Percentiles rank a stretch among this genome's conserved stretches.
Evolutionary conservation across 768 basidiomycete species (phyloP).

Genomic region (Trametes maxima): DNA sequence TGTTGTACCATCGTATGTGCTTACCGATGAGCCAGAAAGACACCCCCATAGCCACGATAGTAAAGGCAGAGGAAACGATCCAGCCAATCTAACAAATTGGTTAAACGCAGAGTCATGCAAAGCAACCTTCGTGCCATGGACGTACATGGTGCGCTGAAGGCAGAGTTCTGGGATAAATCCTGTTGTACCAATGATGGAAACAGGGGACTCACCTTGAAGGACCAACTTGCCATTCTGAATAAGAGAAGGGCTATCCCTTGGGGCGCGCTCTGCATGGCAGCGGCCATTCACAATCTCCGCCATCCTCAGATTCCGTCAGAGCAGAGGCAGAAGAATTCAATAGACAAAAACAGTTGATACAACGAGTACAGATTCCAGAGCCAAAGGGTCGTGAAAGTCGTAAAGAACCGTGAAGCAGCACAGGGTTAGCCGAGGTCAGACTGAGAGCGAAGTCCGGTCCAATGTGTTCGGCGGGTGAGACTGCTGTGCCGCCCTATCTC

Average conservation of each 20-base stretch:
- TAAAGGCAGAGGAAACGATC: constrained; percentile 64
- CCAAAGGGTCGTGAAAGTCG: no score
- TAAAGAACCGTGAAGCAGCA: no score
- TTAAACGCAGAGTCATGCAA: neutral
- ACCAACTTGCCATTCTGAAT: constrained; percentile 62
- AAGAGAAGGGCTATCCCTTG: constrained; percentile 53
- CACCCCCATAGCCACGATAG: constrained; percentile 53
- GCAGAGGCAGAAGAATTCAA: no score
- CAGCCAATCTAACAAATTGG: constrained; percentile 56
- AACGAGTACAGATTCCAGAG: no score
- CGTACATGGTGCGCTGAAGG: constrained; percentile 58
- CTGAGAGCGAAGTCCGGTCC: no score
- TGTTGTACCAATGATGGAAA: neutral
- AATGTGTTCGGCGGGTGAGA: no score
- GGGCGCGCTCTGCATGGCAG: constrained; percentile 44
- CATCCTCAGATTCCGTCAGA: constrained; percentile 11
- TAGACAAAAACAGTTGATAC: no score
- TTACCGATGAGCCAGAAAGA: constrained; percentile 77
- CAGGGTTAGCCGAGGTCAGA: no score
- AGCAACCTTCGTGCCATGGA: no score
- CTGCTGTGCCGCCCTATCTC: no score
- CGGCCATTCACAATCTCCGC: constrained; percentile 32
- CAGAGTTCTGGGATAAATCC: neutral
- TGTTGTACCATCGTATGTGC: constrained; percentile 73
- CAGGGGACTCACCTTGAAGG: constrained; percentile 50